Percentiles rank a stretch among this genome's conserved stretches.
These are phyloP conservation scores for Penicillium daleae DNA, from an alignment of 495 filamentous ascomycete genomes.

Conservation along the genomic window DNA sequence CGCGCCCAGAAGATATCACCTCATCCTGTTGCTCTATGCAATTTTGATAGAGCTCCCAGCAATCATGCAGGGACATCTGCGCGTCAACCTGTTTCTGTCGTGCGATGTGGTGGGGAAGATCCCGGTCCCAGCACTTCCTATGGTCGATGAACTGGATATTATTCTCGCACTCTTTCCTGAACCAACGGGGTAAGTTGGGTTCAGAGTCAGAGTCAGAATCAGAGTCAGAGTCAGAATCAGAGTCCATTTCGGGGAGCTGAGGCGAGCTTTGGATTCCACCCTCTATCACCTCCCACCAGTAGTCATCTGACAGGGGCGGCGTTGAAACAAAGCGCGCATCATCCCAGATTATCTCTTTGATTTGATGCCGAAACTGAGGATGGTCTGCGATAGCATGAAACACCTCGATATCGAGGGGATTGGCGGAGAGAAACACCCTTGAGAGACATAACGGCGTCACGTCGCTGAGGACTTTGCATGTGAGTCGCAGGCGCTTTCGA, in stretches of 20 bases:
- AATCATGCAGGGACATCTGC: neutral
- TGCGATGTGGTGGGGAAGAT: neutral
- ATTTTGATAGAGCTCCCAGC: neutral
- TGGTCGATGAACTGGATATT: neutral
- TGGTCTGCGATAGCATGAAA: constrained; percentile 19
- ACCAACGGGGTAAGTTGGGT: neutral
- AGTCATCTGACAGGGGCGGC: neutral
- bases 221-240: too few species aligned
- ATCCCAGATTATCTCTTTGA: constrained; percentile 37
- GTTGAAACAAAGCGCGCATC: constrained; percentile 24
- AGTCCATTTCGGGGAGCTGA: neutral
- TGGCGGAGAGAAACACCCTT: constrained; percentile 19
- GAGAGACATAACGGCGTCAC: constrained; percentile 6
- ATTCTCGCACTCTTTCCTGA: neutral
- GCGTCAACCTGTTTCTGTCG: neutral
- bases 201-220: neutral
- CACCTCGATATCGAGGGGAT: constrained; percentile 18
- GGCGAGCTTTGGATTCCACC: neutral
- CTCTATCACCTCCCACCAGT: neutral
- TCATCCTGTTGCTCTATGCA: neutral
- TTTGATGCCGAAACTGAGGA: constrained; percentile 6
- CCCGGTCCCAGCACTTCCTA: neutral
- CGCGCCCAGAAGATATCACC: neutral
- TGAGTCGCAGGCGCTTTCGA: constrained; percentile 15
- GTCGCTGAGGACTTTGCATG: constrained; percentile 10